Base-by-base conservation (phyloP, 1,284 basidiomycete genomes). In the Moesziomyces sp. region DNA sequence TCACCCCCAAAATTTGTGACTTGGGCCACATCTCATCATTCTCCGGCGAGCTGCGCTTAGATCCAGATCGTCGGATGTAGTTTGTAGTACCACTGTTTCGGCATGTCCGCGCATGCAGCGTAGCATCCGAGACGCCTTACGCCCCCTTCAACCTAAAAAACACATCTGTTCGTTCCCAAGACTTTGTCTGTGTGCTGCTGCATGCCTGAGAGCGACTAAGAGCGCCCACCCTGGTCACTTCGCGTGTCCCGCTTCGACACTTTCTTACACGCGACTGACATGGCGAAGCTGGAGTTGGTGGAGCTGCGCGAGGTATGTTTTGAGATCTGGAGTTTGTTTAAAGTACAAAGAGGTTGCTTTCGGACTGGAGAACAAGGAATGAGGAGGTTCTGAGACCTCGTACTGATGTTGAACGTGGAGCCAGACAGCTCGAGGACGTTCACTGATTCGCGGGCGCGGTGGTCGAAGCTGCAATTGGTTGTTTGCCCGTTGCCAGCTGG, bases 401-500 rank as follows among this genome's bases (percentile, higher is more conserved):
- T 3, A 10, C 13, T 13, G 30, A 13, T 13, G 11, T 11, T 33
- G 30, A 33, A 10, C 30, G 4, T 3, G 30, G 10, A 4, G 30
- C 30, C 8, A 4, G 10, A 33, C 10, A 11, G 30, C 30, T 33
- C 3, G 1, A 8, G 18, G 21, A 5, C 26, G 5, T 14, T 64
- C 50, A 73, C 24, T 61, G 70, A 18, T 73, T 67, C 14, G 70
- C 70, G 8, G 70, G 52, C 24, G 57, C 58, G 26, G 64, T 33
- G 3, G 64, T 73, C 7, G 70, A 73, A n/a, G 70, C 70, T 8
- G 70, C 56, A 24, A 73, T 59, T 2, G 70, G 70, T 21, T 62
- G 55, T n/a, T 53, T 58, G 40, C 75, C 75, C 8, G 75, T 77
- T 0, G 75, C 75, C 11, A 77, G 64, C 19, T 60, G 56, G 53